phyloP scores from a whole-genome alignment of 2,329 filamentous ascomycete species.

The Lasiodiplodia sp. region DNA sequence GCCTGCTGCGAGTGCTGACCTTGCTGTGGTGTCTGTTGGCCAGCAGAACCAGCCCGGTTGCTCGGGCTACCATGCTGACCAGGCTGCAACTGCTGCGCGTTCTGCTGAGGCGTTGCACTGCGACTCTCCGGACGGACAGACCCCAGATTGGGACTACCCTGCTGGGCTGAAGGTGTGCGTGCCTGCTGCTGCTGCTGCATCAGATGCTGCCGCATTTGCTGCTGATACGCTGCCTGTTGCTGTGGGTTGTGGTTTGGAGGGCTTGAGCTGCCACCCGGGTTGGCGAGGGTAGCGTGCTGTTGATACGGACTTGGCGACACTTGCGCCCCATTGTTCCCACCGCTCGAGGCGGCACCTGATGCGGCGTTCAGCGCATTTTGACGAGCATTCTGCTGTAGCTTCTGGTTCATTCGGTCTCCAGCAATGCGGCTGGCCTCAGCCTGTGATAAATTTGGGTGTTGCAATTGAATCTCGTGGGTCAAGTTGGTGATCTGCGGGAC shows the following conservation, averaged over 20 bases:
- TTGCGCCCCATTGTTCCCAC: constrained; percentile 11
- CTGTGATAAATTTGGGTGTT: constrained; percentile 20
- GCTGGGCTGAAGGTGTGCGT: constrained; percentile 36
- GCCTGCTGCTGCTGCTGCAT: constrained; percentile 46
- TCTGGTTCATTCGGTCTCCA: constrained; percentile 25
- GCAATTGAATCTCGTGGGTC: constrained; percentile 25
- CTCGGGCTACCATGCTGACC: constrained; percentile 16
- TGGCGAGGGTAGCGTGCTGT: constrained; percentile 26
- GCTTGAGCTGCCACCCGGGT: constrained; percentile 26
- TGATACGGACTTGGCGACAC: constrained; percentile 28
- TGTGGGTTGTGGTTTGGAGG: constrained; percentile 16
- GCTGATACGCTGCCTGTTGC: constrained; percentile 38
- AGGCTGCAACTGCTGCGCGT: constrained; percentile 15
- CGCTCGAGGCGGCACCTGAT: constrained; percentile 31
- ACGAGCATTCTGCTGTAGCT: constrained; percentile 17
- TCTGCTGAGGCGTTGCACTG: constrained; percentile 46
- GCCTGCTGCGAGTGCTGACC: constrained; percentile 12
- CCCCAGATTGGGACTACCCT: constrained; percentile 32
- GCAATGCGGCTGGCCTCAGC: constrained; percentile 23
- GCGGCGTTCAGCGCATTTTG: constrained; percentile 44
- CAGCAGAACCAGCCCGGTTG: neutral
- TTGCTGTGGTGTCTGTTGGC: neutral
- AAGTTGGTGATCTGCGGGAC: constrained; percentile 28
- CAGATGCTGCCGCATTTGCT: constrained; percentile 46
- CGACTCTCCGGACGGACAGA: constrained; percentile 39